Percentiles rank a stretch among this genome's conserved stretches.
Conservation (phyloP, 306 rosid genomes). For the Pyrus pyrifolia region DNA sequence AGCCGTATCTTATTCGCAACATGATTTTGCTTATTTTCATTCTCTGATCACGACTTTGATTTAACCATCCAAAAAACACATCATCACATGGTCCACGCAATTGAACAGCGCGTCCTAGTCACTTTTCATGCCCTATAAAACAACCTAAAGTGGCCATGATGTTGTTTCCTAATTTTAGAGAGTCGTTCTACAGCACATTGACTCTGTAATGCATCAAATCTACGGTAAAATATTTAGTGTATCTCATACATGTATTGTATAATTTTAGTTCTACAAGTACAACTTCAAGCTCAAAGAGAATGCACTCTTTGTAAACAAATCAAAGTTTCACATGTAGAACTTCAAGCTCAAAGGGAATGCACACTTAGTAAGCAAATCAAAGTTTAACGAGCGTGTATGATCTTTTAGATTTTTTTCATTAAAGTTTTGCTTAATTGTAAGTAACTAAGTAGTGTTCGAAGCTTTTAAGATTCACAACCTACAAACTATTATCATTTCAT, state of each 20-base stretch:
- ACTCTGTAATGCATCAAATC: too few relatives aligned
- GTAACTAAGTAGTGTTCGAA: neutral
- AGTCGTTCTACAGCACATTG: too few relatives aligned
- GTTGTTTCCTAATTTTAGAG: too few relatives aligned
- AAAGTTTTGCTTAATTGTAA: too few relatives aligned
- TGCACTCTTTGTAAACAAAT: too few relatives aligned
- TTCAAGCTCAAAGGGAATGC: too few relatives aligned
- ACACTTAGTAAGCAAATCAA: neutral
- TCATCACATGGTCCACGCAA: neutral
- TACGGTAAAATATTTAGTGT: too few relatives aligned
- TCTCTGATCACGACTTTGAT: neutral
- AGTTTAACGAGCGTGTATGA: neutral
- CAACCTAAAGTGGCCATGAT: neutral
- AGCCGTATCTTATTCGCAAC: neutral
- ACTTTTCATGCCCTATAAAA: neutral
- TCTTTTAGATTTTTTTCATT: too few relatives aligned
- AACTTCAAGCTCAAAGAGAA: too few relatives aligned
- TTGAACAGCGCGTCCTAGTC: neutral
- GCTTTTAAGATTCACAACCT: neutral
- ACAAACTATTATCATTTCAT: too few relatives aligned
- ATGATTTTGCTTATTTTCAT: conserved; percentile 3
- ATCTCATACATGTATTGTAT: too few relatives aligned
- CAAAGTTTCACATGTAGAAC: neutral
- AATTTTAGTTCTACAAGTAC: too few relatives aligned
- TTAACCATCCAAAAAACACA: neutral